Evolutionary conservation across 2,329 filamentous ascomycete species (phyloP).

Genomic region (Aspergillus hortae): DNA sequence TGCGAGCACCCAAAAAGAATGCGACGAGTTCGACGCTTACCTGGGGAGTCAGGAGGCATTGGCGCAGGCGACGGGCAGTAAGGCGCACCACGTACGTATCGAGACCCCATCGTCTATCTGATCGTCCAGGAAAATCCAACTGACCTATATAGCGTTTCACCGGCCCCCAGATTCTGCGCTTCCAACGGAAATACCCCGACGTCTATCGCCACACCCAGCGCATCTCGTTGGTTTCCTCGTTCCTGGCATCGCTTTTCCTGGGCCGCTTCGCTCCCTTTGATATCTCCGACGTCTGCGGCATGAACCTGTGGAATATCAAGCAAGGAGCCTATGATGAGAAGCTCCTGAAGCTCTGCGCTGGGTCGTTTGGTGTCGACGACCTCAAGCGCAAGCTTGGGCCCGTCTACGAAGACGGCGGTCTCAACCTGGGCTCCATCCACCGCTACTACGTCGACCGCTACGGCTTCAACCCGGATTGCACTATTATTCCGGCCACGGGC

Average conservation of each 20-base stretch:
- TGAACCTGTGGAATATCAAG: constrained; percentile 93
- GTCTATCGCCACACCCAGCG: constrained; percentile 76
- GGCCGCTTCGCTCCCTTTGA: constrained; percentile 85
- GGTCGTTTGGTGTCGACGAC: constrained; percentile 58
- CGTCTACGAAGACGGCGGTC: constrained; percentile 76
- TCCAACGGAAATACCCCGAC: constrained; percentile 73
- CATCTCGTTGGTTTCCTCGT: constrained; percentile 93
- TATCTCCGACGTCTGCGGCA: constrained; percentile 90
- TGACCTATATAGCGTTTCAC: constrained; percentile 70
- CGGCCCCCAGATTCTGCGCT: constrained; percentile 90
- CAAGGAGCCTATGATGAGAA: constrained; percentile 68
- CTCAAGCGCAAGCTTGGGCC: constrained; percentile 76
- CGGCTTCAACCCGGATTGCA: constrained; percentile 71
- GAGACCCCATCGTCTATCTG: not conserved
- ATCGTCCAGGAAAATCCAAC: too few species aligned
- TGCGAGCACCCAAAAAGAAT: constrained; percentile 87
- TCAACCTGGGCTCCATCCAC: constrained; percentile 70
- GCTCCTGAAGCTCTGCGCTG: constrained; percentile 72
- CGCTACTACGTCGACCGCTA: constrained; percentile 76
- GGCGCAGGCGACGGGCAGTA: constrained; percentile 80
- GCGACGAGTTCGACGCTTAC: constrained; percentile 76
- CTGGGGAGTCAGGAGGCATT: constrained; percentile 66
- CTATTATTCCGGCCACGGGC: constrained; percentile 82
- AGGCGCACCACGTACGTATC: constrained; percentile 81
- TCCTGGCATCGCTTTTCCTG: constrained; percentile 85